These are phyloP conservation scores for Chlorophyllum brunneum DNA, from an alignment of 768 basidiomycete species.

Conservation along the genomic window DNA sequence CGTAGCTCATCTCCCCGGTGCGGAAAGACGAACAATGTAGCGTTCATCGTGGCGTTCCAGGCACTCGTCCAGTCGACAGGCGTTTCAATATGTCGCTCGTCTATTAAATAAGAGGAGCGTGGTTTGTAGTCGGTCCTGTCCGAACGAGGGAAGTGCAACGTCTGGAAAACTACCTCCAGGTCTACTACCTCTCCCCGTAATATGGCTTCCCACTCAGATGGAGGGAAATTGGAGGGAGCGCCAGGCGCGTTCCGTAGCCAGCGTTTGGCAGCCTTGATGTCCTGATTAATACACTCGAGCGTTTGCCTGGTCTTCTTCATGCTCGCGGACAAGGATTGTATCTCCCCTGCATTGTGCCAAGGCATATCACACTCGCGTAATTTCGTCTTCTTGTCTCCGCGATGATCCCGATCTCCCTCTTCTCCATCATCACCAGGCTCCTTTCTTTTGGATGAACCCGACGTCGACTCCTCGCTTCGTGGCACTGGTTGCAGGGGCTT, in stretches of 20 bases:
- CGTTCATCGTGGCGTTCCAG: slow-evolving; percentile 17
- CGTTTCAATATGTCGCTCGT: slow-evolving; percentile 12
- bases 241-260: slow-evolving; percentile 1
- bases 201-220: slow-evolving; percentile 23
- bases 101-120: neutral
- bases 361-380: neutral
- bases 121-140: slow-evolving; percentile 19
- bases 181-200: slow-evolving; percentile 22
- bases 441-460: neutral
- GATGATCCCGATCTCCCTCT: neutral
- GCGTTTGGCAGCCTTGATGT: slow-evolving; percentile 3
- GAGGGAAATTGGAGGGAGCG: slow-evolving; percentile 16
- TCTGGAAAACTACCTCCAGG: slow-evolving; percentile 24
- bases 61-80: slow-evolving; percentile 22
- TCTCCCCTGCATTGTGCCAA: neutral
- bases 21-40: slow-evolving; percentile 23
- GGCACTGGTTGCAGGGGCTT: too few species aligned
- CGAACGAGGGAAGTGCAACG: slow-evolving; percentile 13
- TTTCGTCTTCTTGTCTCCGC: neutral
- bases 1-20: slow-evolving; percentile 23
- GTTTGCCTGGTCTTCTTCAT: neutral
- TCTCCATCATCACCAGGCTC: neutral
- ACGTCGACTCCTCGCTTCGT: too few species aligned
- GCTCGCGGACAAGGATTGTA: neutral
- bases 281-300: neutral